A percentile compares a stretch with the other conserved stretches of the same genome.
Conservation (phyloP, 208 protist species). For the Trypanosoma brucei region DNA sequence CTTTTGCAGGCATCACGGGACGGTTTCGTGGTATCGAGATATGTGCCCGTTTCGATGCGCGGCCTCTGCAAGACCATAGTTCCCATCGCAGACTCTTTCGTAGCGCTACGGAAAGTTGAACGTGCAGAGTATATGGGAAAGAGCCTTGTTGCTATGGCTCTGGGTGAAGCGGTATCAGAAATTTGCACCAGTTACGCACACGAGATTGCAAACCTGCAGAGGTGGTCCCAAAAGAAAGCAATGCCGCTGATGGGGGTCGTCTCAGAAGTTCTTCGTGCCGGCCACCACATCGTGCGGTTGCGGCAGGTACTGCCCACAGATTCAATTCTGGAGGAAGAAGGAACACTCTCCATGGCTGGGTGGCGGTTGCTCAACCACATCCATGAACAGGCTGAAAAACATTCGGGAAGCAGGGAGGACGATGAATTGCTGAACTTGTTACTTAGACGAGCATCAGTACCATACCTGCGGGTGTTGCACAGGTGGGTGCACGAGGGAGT, state of each 20-base stretch:
- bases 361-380: slow-evolving; percentile 79
- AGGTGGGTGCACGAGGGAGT: slow-evolving; percentile 83
- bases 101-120: slow-evolving; percentile 57
- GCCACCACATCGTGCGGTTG: slow-evolving; percentile 78
- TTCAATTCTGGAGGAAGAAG: slow-evolving; percentile 31
- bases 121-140: slow-evolving; percentile 60
- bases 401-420: slow-evolving; percentile 68
- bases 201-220: slow-evolving; percentile 65
- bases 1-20: slow-evolving; percentile 32
- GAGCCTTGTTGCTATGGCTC: slow-evolving; percentile 80
- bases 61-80: slow-evolving; percentile 63
- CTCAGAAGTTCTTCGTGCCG: slow-evolving; percentile 74
- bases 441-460: slow-evolving; percentile 66
- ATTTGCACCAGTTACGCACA: slow-evolving; percentile 80
- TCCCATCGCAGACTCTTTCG: slow-evolving; percentile 77
- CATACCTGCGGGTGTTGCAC: slow-evolving; percentile 74
- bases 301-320: slow-evolving; percentile 79
- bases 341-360: slow-evolving; percentile 35
- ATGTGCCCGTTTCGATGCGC: slow-evolving; percentile 64
- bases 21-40: slow-evolving; percentile 52
- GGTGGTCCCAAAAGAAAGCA: slow-evolving; percentile 41
- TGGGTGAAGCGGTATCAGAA: slow-evolving; percentile 77
- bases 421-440: slow-evolving; percentile 65
- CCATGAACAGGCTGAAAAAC: slow-evolving; percentile 52
- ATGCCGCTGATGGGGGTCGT: slow-evolving; percentile 85